Percentiles rank a stretch among this genome's conserved stretches.
phyloP scores from a whole-genome alignment of 2,329 filamentous ascomycete genomes.

The Aspergillus novofumigatus region DNA sequence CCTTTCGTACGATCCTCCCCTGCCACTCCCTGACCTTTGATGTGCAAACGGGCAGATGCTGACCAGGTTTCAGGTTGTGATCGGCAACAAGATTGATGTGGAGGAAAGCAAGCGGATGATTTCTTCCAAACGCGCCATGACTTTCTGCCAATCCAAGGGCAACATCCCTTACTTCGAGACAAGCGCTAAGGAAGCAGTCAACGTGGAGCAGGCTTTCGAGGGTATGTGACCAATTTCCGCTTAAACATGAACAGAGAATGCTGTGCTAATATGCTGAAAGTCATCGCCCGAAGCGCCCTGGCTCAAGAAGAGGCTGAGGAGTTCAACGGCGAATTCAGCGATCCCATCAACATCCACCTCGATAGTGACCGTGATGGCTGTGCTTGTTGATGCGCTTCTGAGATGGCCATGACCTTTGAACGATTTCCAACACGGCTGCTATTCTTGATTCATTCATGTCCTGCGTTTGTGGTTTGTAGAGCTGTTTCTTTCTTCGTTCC shows the following conservation, averaged over 20 bases:
- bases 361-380: slow-evolving; percentile 91
- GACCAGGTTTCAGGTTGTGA: slow-evolving; percentile 62
- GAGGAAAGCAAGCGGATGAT: slow-evolving; percentile 98
- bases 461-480: slow-evolving; percentile 15
- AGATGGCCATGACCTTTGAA: slow-evolving; percentile 23
- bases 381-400: slow-evolving; percentile 63
- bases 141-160: slow-evolving; percentile 96
- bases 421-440: slow-evolving; percentile 15
- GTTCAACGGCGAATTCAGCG: slow-evolving; percentile 94
- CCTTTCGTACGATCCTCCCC: slow-evolving; percentile 74
- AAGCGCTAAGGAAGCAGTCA: slow-evolving; percentile 96
- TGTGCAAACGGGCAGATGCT: not conserved
- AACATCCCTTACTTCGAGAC: slow-evolving; percentile 99
- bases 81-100: slow-evolving; percentile 98
- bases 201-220: slow-evolving; percentile 86
- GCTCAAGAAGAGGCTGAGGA: slow-evolving; percentile 97
- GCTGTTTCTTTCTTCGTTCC: not conserved
- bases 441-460: slow-evolving; percentile 14
- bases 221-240: slow-evolving; percentile 40
- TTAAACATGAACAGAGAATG: not conserved
- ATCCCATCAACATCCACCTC: slow-evolving; percentile 97
- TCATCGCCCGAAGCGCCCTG: slow-evolving; percentile 92
- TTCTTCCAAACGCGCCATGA: slow-evolving; percentile 91
- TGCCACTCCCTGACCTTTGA: not conserved
- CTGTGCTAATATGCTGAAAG: slow-evolving; percentile 44